Conservation (phyloP, 2,329 filamentous ascomycete genomes). For the Fusarium mundagurra region DNA sequence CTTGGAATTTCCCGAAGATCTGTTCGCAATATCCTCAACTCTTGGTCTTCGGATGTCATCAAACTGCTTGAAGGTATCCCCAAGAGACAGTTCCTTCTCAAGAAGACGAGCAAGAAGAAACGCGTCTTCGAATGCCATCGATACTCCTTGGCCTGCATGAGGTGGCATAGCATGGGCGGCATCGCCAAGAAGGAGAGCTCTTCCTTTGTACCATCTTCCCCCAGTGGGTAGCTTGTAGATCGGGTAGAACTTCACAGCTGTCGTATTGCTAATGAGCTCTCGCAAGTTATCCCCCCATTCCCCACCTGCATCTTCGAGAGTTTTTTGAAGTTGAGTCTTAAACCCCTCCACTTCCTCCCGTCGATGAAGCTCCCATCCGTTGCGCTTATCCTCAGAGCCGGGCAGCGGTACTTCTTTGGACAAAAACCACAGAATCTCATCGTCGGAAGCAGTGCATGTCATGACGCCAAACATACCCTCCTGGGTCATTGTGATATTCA, state of each 20-base stretch:
- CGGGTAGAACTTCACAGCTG: background rate
- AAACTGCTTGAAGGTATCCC: background rate
- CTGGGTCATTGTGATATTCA: background rate
- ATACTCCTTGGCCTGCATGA: background rate
- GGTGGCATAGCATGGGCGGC: background rate
- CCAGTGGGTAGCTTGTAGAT: background rate
- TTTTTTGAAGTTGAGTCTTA: background rate
- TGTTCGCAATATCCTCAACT: background rate
- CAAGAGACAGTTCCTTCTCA: background rate
- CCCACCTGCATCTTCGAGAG: background rate
- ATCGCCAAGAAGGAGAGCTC: background rate
- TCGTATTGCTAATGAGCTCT: background rate
- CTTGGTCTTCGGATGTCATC: background rate
- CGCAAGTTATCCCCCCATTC: background rate
- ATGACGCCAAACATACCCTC: background rate
- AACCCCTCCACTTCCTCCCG: background rate
- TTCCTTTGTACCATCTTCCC: background rate
- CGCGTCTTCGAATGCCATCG: background rate
- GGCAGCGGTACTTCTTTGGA: background rate
- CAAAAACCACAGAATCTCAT: background rate
- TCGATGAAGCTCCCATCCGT: background rate
- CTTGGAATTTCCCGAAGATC: background rate
- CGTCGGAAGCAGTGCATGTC: background rate
- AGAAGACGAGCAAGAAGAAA: background rate
- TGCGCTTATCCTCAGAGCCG: background rate